phyloP scores from a whole-genome alignment of 2,329 filamentous ascomycete species.

The Colletotrichum graminicola region DNA sequence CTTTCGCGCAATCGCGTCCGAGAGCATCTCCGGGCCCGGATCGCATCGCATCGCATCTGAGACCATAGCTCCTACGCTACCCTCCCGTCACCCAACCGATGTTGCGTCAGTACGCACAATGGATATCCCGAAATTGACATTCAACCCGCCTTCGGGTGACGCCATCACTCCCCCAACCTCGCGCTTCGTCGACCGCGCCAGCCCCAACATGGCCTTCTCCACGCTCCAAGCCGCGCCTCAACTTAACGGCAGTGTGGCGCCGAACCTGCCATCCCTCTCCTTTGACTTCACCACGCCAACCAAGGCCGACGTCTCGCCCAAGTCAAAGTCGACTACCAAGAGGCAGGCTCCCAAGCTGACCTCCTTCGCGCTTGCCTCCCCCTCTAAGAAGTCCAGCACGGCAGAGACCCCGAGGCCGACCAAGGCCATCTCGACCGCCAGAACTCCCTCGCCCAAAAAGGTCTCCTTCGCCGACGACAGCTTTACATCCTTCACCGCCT shows the following conservation, averaged over 20 bases:
- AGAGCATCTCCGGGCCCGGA: not conserved
- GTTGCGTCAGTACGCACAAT: not conserved
- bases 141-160: constrained; percentile 23
- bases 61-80: constrained; percentile 26
- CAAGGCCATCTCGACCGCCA: not conserved
- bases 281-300: constrained; percentile 35
- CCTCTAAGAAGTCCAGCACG: constrained; percentile 21
- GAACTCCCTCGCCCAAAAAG: constrained; percentile 34
- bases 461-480: constrained; percentile 31
- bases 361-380: constrained; percentile 11
- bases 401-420: constrained; percentile 21
- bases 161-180: not conserved
- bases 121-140: constrained; percentile 6
- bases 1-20: not conserved
- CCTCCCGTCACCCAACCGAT: constrained; percentile 11
- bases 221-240: constrained; percentile 4
- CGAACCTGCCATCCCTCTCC: constrained; percentile 6
- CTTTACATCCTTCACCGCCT: constrained; percentile 12
- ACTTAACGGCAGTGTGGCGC: constrained; percentile 13
- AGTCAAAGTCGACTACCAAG: constrained; percentile 32
- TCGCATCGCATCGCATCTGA: constrained; percentile 22
- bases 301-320: constrained; percentile 23
- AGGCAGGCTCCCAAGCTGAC: constrained; percentile 22
- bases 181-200: constrained; percentile 10
- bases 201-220: constrained; percentile 26